A percentile compares a stretch with the other conserved stretches of the same genome.
Evolutionary conservation across 306 rosid genomes (phyloP).

Genomic region (Glycine latifolia): DNA sequence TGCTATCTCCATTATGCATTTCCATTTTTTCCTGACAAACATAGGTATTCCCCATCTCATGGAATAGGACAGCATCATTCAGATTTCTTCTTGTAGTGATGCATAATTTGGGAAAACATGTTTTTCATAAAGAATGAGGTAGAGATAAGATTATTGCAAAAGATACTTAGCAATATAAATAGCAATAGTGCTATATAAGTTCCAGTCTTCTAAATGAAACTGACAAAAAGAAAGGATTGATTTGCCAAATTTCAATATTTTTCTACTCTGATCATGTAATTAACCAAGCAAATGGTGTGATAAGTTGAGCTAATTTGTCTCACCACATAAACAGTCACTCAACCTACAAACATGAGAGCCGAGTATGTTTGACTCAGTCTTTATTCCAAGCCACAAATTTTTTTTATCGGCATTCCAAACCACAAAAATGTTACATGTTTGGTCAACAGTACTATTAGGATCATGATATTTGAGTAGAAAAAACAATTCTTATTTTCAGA

Average conservation of each 20-base stretch:
- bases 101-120: not conserved
- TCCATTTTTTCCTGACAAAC: too few species aligned
- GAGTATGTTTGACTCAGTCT: constrained; percentile 3
- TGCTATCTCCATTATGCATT: too few species aligned
- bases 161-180: too few species aligned
- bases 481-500: constrained; percentile 19
- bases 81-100: not conserved
- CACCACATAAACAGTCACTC: not conserved
- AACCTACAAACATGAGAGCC: not conserved
- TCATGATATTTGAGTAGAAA: constrained; percentile 10
- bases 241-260: constrained; percentile 18
- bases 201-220: constrained; percentile 7
- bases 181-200: not conserved
- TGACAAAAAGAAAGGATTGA: constrained; percentile 19
- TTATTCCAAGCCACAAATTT: constrained; percentile 14
- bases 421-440: constrained; percentile 8
- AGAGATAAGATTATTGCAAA: too few species aligned
- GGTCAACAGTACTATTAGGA: constrained; percentile 8
- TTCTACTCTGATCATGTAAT: not conserved
- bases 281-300: not conserved
- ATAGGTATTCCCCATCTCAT: too few species aligned
- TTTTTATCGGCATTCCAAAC: too few species aligned
- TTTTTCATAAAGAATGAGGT: not conserved
- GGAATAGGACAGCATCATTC: not conserved
- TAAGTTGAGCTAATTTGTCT: constrained; percentile 10